Conservation (phyloP, 1,139 yeast species). For the Candida sp. region DNA sequence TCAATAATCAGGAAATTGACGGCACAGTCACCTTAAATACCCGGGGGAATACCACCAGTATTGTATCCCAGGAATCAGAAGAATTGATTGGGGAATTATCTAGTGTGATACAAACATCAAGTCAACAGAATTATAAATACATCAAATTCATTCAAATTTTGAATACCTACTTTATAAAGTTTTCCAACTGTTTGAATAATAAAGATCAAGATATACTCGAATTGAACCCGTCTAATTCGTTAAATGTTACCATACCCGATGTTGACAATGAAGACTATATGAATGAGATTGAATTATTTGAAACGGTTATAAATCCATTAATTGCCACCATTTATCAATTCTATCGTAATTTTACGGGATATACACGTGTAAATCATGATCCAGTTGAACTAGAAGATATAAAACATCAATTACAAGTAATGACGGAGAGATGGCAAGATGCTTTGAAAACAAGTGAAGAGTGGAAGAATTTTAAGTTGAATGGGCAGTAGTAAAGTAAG, state of each 20-base stretch:
- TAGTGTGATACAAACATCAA: conserved; percentile 35
- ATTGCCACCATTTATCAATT: conserved; percentile 25
- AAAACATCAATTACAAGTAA: conserved; percentile 31
- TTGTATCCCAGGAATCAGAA: conserved; percentile 28
- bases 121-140: conserved; percentile 37
- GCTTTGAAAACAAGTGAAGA: conserved; percentile 46
- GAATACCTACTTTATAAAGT: conserved; percentile 23
- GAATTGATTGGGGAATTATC: conserved; percentile 38
- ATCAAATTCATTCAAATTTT: conserved; percentile 29
- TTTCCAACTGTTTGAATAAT: conserved; percentile 12
- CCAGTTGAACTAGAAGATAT: conserved; percentile 12
- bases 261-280: conserved; percentile 7
- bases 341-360: conserved; percentile 19
- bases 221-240: conserved; percentile 33
- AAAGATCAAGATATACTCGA: conserved; percentile 11
- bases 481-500: neutral
- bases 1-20: conserved; percentile 20
- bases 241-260: conserved; percentile 14
- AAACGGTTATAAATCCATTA: conserved; percentile 32
- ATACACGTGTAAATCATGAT: conserved; percentile 14
- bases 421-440: conserved; percentile 40
- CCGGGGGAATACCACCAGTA: conserved; percentile 9
- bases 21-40: conserved; percentile 7
- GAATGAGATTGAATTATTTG: conserved; percentile 21
- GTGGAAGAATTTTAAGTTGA: conserved; percentile 32